A percentile compares a stretch with the other conserved stretches of the same genome.
phyloP scores from a whole-genome alignment of 805 yeast genomes.

The Cephaloascus fragrans region DNA sequence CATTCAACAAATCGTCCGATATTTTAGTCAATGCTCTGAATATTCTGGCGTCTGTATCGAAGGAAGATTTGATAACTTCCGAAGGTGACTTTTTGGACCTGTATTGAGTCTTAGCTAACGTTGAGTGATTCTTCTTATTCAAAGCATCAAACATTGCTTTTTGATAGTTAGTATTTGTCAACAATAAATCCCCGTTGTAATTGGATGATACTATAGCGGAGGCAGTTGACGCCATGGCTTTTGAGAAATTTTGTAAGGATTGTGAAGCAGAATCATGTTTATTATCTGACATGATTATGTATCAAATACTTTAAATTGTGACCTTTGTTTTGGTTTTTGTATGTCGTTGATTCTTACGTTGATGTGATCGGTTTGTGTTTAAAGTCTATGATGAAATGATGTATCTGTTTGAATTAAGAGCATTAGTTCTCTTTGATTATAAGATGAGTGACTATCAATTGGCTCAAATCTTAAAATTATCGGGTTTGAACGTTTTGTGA shows the following conservation, averaged over 20 bases:
- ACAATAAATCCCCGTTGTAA: slow-evolving; percentile 7
- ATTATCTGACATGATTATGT: not conserved
- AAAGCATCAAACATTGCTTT: slow-evolving; percentile 36
- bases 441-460: too few relatives aligned
- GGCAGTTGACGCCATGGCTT: slow-evolving; percentile 47
- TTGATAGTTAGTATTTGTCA: slow-evolving; percentile 22
- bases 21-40: not conserved
- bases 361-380: too few relatives aligned
- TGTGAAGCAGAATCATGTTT: not conserved
- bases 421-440: too few relatives aligned
- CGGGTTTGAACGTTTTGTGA: too few relatives aligned
- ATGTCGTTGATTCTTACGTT: too few relatives aligned
- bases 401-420: too few relatives aligned
- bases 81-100: not conserved
- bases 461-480: too few relatives aligned
- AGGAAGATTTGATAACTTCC: not conserved
- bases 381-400: too few relatives aligned
- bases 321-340: too few relatives aligned
- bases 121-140: slow-evolving; percentile 8
- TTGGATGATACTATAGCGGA: slow-evolving; percentile 30
- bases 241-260: slow-evolving; percentile 13
- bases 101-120: slow-evolving; percentile 1
- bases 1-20: slow-evolving; percentile 1
- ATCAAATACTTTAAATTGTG: too few relatives aligned
- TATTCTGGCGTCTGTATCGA: not conserved